Evolutionary conservation across 371 early-diverging fungal species (phyloP), one percentile per base, ranked within the genome.

Genomic region (Zychaea mexicana): DNA sequence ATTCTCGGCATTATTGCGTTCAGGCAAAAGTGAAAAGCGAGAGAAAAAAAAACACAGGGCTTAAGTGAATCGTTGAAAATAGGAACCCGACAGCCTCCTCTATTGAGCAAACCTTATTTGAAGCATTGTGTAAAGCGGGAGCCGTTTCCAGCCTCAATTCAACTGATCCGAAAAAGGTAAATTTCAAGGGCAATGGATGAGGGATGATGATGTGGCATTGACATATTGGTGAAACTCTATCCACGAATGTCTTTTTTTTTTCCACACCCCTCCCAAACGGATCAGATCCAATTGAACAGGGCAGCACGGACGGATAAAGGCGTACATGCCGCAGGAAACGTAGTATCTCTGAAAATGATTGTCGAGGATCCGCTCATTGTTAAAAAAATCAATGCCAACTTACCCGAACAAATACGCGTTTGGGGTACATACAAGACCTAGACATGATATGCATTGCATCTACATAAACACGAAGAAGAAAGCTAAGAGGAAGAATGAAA

Each of bases 251-350:
- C n/a, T n/a, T n/a, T n/a, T n/a, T n/a, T n/a, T n/a, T n/a, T n/a
- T n/a, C n/a, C n/a, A 42, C 21, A 22, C 32, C 2, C 19, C 38
- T 33, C 33, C 17, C n/a, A n/a, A n/a, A n/a, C n/a, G n/a, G 24
- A 27, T 27, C 52, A 96, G 90, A 81, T 90, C 53, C 83, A 85
- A 39, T 84, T 94, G 70, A 80, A 81, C 84, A 80, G 99, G 56
- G 91, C 96, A 3, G 99, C 98, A 3, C 84, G 99, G 27, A 99
- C 99, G 0, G 99, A 99, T 75, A 99, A 99, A 80, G 99, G 99
- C 13, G 99, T 99, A 0, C 98, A 98, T 74, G 99, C 99, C 26
- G 95, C 94, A 27, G 96, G 98, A 31, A 95, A 98, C 62, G 90
- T 99, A 1, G 89, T 97, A 24, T 91, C 95, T 2, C 69, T 93